Conservation (phyloP, 768 basidiomycete genomes). For the Auricularia sp. region DNA sequence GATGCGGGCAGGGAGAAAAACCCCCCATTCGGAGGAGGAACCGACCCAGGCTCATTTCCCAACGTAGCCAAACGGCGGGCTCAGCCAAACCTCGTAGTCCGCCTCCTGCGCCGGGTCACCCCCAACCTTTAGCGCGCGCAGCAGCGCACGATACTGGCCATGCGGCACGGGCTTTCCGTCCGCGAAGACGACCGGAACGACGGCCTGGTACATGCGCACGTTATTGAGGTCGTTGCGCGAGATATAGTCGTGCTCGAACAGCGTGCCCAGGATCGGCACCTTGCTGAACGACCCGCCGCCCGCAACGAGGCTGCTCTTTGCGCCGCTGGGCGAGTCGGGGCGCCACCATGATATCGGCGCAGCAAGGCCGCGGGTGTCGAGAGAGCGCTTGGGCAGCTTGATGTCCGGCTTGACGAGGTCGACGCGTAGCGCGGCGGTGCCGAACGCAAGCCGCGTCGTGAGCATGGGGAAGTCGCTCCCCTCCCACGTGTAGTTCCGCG, state of each 20-base stretch:
- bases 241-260: slow-evolving; percentile 37
- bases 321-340: slow-evolving; percentile 12
- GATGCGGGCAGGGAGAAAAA: too few relatives aligned
- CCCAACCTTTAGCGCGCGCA: slow-evolving; percentile 34
- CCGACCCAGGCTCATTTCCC: too few relatives aligned
- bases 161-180: slow-evolving; percentile 33
- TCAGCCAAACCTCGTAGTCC: slow-evolving; percentile 36
- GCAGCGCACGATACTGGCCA: slow-evolving; percentile 31
- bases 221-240: slow-evolving; percentile 30
- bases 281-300: slow-evolving; percentile 20
- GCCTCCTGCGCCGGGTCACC: slow-evolving; percentile 29
- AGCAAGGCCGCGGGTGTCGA: too few relatives aligned
- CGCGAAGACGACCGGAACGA: slow-evolving; percentile 19
- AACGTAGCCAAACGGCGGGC: slow-evolving; percentile 18
- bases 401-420: slow-evolving; percentile 39
- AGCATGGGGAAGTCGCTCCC: too few relatives aligned
- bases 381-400: slow-evolving; percentile 22
- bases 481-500: too few relatives aligned
- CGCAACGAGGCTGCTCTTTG: slow-evolving; percentile 19
- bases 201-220: slow-evolving; percentile 20
- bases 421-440: slow-evolving; percentile 34
- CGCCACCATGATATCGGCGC: too few relatives aligned
- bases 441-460: slow-evolving; percentile 30
- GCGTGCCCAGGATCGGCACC: slow-evolving; percentile 40
- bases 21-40: too few relatives aligned